Base-by-base conservation (phyloP, 345 rosid genomes). In the Brassica incana region DNA sequence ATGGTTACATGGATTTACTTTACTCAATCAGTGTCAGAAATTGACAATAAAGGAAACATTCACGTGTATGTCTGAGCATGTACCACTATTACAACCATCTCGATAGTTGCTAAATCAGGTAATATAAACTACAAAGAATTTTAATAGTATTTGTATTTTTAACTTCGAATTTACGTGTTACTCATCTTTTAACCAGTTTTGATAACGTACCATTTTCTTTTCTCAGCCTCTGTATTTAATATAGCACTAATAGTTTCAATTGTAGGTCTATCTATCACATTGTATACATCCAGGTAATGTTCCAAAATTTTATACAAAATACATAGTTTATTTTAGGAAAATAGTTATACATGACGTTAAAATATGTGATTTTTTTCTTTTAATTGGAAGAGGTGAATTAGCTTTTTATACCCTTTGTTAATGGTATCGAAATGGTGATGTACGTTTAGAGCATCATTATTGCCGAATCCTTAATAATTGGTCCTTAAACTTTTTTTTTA, bases 31-130 rank as follows among this genome's bases (percentile, higher is more conserved):
- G 23, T 38, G 30, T 56, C 54, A 38, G 6, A 67, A 73, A 67
- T 73, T 79, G 78, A 73, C 68, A 30, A 67, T 67, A 79, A 72
- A 67, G 69, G 69, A 36, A 12, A 78, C 77, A 66, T 78, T 78
- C 82, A 78, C 82, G 73, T 78, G 82, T 52, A 52, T 52, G 16
- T 78, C 63, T 72, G 73, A 72, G 67, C 52, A 72, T 66, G 72
- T 72, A 29, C 77, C 32, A 56, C 67, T 10, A 52, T 52, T 52
- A 35, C 59, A 65, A 68, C 59, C 61, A 72, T 66, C 77, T 78
- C 76, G 5, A 72, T 43, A 58, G 61, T 64, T 71, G 12, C n/a
- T 69, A 69, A 69, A 61, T 50, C 16, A 20, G 11, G 27, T 54
- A 11, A 6, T 56, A 36, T 58, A 48, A 65, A 2, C 8, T 5